A percentile compares a stretch with the other conserved stretches of the same genome.
These are phyloP conservation scores for Pseudevernia furfuracea DNA, from an alignment of 495 filamentous ascomycete genomes.

Conservation along the genomic window DNA sequence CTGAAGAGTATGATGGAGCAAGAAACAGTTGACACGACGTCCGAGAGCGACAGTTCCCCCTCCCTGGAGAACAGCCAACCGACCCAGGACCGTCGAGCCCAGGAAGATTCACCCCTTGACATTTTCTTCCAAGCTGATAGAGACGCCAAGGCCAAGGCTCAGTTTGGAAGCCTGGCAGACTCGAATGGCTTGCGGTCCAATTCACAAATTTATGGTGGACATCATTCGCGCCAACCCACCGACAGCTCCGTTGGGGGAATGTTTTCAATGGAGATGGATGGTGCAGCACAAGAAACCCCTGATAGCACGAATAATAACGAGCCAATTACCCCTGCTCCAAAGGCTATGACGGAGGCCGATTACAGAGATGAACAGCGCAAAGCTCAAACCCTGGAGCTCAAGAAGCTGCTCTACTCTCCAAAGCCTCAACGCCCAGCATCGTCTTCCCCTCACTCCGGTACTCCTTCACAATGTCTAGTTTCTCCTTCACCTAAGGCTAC, in stretches of 20 bases:
- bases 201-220: slow-evolving; percentile 24
- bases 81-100: slow-evolving; percentile 28
- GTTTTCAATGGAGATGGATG: slow-evolving; percentile 61
- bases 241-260: slow-evolving; percentile 45
- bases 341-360: slow-evolving; percentile 23
- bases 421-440: slow-evolving; percentile 19
- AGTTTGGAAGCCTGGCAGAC: slow-evolving; percentile 10
- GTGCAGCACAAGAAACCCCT: slow-evolving; percentile 35
- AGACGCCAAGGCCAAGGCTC: slow-evolving; percentile 57
- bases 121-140: slow-evolving; percentile 81
- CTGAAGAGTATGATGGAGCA: slow-evolving; percentile 40
- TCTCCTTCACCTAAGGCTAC: background rate
- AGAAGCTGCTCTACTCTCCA: slow-evolving; percentile 41
- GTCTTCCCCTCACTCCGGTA: slow-evolving; percentile 39
- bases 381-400: slow-evolving; percentile 41
- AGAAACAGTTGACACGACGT: slow-evolving; percentile 27
- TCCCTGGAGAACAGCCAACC: slow-evolving; percentile 27
- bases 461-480: slow-evolving; percentile 27
- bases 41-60: slow-evolving; percentile 27
- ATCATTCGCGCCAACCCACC: slow-evolving; percentile 30
- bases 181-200: slow-evolving; percentile 30
- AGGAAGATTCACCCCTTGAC: slow-evolving; percentile 72
- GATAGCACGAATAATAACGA: slow-evolving; percentile 55
- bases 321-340: slow-evolving; percentile 27
- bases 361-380: slow-evolving; percentile 37